These are phyloP conservation scores for Xylaria digitata DNA, from an alignment of 2,329 filamentous ascomycete genomes.

Conservation along the genomic window DNA sequence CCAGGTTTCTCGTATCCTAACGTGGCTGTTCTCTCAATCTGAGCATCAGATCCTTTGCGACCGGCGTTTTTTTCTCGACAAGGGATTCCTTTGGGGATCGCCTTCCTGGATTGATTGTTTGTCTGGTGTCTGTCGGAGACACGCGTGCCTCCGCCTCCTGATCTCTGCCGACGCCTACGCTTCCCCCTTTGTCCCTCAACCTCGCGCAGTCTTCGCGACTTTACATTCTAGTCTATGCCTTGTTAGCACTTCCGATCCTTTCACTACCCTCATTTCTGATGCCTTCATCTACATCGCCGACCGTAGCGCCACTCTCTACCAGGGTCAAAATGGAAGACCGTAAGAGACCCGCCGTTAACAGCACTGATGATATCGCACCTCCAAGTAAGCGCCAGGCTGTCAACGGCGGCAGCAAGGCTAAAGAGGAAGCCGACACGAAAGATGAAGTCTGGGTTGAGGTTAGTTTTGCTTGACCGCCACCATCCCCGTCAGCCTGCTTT, in stretches of 20 bases:
- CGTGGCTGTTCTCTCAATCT: slow-evolving; percentile 7
- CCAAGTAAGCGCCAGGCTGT: slow-evolving; percentile 92
- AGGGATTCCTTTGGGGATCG: slow-evolving; percentile 38
- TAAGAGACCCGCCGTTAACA: slow-evolving; percentile 89
- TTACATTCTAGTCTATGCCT: slow-evolving; percentile 23
- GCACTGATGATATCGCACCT: slow-evolving; percentile 84
- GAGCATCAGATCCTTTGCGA: slow-evolving; percentile 7
- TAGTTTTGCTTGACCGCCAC: slow-evolving; percentile 57
- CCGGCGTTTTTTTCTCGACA: slow-evolving; percentile 30
- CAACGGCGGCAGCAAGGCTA: slow-evolving; percentile 76
- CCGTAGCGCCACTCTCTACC: slow-evolving; percentile 79
- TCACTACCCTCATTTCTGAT: slow-evolving; percentile 73
- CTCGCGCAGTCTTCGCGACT: slow-evolving; percentile 25
- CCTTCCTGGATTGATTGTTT: slow-evolving; percentile 33
- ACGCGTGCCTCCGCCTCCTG: slow-evolving; percentile 35
- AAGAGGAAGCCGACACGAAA: slow-evolving; percentile 66
- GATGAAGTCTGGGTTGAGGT: slow-evolving; percentile 74
- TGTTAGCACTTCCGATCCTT: slow-evolving; percentile 38
- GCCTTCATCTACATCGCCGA: slow-evolving; percentile 82
- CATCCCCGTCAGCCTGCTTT: slow-evolving; percentile 34
- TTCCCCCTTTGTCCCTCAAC: slow-evolving; percentile 33
- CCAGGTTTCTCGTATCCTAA: slow-evolving; percentile 13
- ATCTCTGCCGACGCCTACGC: slow-evolving; percentile 29
- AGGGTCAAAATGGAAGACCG: slow-evolving; percentile 98
- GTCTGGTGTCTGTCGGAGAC: slow-evolving; percentile 28